Percentiles rank a stretch among this genome's conserved stretches.
Conservation (phyloP, 2,329 filamentous ascomycete species). For the Exutisphaerella laricina region DNA sequence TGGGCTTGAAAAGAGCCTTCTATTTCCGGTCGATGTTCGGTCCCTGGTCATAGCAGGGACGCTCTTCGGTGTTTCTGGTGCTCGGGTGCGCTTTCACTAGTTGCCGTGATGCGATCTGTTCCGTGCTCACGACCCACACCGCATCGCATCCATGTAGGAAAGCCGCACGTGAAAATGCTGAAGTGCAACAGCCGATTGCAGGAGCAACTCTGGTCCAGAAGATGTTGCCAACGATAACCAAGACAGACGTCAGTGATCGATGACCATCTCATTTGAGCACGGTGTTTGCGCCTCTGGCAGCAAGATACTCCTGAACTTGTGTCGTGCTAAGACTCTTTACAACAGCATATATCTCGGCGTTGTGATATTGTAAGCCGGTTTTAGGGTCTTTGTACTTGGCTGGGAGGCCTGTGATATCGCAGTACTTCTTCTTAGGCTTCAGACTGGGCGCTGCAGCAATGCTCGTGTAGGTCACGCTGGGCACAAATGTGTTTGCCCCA, state of each 20-base stretch:
- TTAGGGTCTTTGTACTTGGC: constrained; percentile 93
- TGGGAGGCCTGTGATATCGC: constrained; percentile 90
- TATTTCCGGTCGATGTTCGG: constrained; percentile 6
- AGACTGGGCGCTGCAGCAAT: constrained; percentile 91
- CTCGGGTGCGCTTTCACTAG: constrained; percentile 1
- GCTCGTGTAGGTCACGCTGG: constrained; percentile 80
- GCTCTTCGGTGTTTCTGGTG: background rate
- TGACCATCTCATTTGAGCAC: constrained; percentile 71
- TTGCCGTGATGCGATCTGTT: constrained; percentile 3
- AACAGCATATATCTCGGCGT: constrained; percentile 83
- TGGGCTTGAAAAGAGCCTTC: constrained; percentile 8
- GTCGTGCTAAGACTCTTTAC: constrained; percentile 77
- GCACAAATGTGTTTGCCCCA: constrained; percentile 41
- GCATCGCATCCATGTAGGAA: background rate
- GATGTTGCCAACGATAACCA: constrained; percentile 1
- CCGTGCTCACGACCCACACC: background rate
- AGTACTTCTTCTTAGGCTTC: constrained; percentile 76
- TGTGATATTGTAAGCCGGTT: constrained; percentile 85
- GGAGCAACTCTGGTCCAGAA: background rate
- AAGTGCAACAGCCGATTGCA: background rate
- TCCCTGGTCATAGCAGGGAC: background rate
- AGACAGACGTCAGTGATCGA: too few species aligned
- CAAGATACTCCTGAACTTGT: constrained; percentile 80
- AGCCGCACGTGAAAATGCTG: background rate
- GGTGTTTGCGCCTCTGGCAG: constrained; percentile 85